phyloP scores from a whole-genome alignment of 2,329 filamentous ascomycete genomes.

The Chrysosporium keratinophilum region DNA sequence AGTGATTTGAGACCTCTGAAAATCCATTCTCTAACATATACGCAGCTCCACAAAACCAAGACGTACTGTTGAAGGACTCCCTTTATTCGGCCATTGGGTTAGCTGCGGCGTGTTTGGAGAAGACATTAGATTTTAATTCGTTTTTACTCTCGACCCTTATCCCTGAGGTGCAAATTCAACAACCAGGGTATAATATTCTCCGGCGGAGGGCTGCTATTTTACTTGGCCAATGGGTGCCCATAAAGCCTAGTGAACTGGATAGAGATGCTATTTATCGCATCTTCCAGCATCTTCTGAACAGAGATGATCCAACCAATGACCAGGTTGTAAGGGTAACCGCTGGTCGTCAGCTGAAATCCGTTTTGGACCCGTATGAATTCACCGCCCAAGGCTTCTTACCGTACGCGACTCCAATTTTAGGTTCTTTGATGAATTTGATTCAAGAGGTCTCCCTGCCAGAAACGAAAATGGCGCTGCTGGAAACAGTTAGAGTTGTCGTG shows the following conservation, averaged over 20 bases:
- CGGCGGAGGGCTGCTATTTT: constrained; percentile 80
- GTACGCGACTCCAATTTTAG: constrained; percentile 63
- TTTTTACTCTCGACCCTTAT: constrained; percentile 68
- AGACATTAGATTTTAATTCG: constrained; percentile 69
- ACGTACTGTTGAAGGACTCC: constrained; percentile 81
- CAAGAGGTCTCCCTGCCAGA: constrained; percentile 71
- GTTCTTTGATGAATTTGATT: constrained; percentile 65
- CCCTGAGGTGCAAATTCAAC: constrained; percentile 61
- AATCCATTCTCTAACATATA: constrained; percentile 18
- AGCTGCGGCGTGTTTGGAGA: constrained; percentile 63
- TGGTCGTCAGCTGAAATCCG: constrained; percentile 67
- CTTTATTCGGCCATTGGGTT: constrained; percentile 89
- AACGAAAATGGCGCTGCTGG: constrained; percentile 80
- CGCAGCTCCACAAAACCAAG: constrained; percentile 47
- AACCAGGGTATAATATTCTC: constrained; percentile 65
- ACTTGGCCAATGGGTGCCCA: constrained; percentile 76
- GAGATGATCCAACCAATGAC: constrained; percentile 70
- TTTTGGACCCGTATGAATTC: constrained; percentile 80
- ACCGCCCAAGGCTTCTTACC: constrained; percentile 62
- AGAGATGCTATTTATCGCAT: constrained; percentile 73
- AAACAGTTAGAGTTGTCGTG: constrained; percentile 73
- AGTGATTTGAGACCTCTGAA: constrained; percentile 30
- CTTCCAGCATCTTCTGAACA: constrained; percentile 74
- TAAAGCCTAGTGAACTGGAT: constrained; percentile 60
- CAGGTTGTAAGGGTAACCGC: constrained; percentile 86